phyloP scores from a whole-genome alignment of 805 yeast genomes.

The Sporopachydermia quercuum region DNA sequence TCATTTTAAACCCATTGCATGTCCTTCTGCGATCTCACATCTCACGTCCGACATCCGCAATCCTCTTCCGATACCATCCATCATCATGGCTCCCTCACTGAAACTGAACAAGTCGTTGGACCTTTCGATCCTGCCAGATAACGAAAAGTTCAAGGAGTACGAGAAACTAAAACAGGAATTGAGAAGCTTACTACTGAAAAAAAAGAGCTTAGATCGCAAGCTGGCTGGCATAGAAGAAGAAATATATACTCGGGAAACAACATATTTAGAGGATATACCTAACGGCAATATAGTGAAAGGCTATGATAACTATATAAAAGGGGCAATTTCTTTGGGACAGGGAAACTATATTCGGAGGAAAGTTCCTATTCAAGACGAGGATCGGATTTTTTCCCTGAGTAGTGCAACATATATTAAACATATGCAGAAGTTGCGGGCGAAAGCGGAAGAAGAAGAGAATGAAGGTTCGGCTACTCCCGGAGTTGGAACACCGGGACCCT shows the following conservation, averaged over 20 bases:
- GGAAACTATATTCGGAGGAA: constrained; percentile 11
- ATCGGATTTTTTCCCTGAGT: constrained; percentile 66
- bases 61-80: no score
- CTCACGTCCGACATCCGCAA: no score
- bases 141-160: constrained; percentile 1
- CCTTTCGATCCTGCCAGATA: neutral
- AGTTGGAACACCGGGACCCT: neutral
- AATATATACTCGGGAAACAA: constrained; percentile 63
- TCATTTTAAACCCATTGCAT: no score
- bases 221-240: constrained; percentile 56
- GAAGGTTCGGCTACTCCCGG: neutral
- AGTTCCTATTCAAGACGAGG: constrained; percentile 37
- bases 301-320: constrained; percentile 64
- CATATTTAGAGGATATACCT: constrained; percentile 56
- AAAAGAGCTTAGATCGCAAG: constrained; percentile 13
- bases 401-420: constrained; percentile 56
- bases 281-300: constrained; percentile 85
- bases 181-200: neutral
- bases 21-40: no score
- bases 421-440: constrained; percentile 31
- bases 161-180: neutral
- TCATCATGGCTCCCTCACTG: neutral
- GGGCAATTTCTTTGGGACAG: constrained; percentile 18
- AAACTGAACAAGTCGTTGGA: neutral
- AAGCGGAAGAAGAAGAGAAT: constrained; percentile 17